Evolutionary conservation across 495 filamentous ascomycete species (phyloP).

Genomic region (Neurospora sublineolata): DNA sequence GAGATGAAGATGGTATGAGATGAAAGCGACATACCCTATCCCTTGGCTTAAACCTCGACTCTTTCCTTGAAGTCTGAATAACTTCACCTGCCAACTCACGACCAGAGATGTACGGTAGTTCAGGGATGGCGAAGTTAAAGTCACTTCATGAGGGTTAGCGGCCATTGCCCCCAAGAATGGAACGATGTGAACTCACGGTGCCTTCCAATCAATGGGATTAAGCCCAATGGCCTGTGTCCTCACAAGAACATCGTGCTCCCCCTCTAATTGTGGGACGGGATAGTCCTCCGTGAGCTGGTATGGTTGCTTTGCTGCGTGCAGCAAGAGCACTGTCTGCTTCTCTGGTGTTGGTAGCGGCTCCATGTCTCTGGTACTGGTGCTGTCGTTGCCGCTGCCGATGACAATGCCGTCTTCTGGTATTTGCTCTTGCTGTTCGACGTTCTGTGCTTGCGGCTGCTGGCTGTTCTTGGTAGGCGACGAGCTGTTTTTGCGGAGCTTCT

Average conservation of each 20-base stretch:
- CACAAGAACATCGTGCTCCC: slow-evolving; percentile 43
- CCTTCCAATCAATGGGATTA: slow-evolving; percentile 68
- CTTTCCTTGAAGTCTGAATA: slow-evolving; percentile 30
- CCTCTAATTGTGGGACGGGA: slow-evolving; percentile 30
- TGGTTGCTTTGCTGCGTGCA: slow-evolving; percentile 32
- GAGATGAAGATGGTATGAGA: not conserved
- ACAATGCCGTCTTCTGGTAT: not conserved
- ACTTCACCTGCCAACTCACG: slow-evolving; percentile 52
- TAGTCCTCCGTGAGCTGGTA: slow-evolving; percentile 34
- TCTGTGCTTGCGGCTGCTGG: not conserved
- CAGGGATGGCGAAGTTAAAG: slow-evolving; percentile 54
- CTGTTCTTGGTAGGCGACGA: not conserved
- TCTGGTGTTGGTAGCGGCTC: slow-evolving; percentile 2
- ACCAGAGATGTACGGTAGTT: slow-evolving; percentile 54
- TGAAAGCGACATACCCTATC: slow-evolving; percentile 32
- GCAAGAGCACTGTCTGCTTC: slow-evolving; percentile 32
- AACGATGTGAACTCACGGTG: slow-evolving; percentile 36
- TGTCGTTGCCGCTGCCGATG: not conserved
- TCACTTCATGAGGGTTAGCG: slow-evolving; percentile 27
- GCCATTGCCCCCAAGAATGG: not conserved
- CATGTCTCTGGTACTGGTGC: not conserved
- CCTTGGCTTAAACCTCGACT: slow-evolving; percentile 38
- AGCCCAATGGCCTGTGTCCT: slow-evolving; percentile 49
- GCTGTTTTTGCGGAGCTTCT: slow-evolving; percentile 1
- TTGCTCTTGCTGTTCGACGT: not conserved